A percentile compares a stretch with the other conserved stretches of the same genome.
phyloP scores from a whole-genome alignment of 805 yeast genomes.

The Saturnispora quitensis region DNA sequence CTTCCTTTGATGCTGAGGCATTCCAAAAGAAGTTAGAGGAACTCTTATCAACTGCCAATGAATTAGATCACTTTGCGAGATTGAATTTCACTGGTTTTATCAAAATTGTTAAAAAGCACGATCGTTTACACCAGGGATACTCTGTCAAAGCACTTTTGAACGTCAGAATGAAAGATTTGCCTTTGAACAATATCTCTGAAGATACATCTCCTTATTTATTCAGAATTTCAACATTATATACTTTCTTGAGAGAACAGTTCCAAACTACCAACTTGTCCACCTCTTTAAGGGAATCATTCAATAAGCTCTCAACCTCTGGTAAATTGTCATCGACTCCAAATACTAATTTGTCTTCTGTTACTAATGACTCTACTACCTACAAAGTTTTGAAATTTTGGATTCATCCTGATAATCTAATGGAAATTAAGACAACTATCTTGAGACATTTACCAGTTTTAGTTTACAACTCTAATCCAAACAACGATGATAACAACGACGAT shows the following conservation, averaged over 20 bases:
- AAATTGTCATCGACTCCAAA: constrained; percentile 28
- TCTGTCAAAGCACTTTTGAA: constrained; percentile 86
- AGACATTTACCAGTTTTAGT: constrained; percentile 90
- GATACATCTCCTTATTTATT: constrained; percentile 87
- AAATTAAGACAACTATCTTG: constrained; percentile 88
- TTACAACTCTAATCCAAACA: constrained; percentile 44
- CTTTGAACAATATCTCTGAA: constrained; percentile 72
- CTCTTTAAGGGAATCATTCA: constrained; percentile 37
- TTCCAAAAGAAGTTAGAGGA: constrained; percentile 70
- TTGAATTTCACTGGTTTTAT: constrained; percentile 90
- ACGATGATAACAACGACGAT: constrained; percentile 36
- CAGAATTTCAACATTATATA: constrained; percentile 73
- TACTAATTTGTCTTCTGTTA: constrained; percentile 14
- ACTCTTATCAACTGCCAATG: constrained; percentile 65
- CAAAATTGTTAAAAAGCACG: constrained; percentile 94
- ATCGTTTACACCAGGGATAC: constrained; percentile 76
- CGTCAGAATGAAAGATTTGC: constrained; percentile 78
- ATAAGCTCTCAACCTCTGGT: constrained; percentile 36
- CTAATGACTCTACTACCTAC: constrained; percentile 27
- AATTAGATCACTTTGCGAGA: constrained; percentile 82
- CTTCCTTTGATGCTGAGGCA: constrained; percentile 43
- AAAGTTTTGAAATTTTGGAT: constrained; percentile 87
- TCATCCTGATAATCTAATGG: constrained; percentile 95
- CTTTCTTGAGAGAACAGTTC: constrained; percentile 69
- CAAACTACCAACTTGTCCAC: constrained; percentile 28